phyloP scores from a whole-genome alignment of 495 filamentous ascomycete genomes.

The Pyrenopolyporus hunteri region DNA sequence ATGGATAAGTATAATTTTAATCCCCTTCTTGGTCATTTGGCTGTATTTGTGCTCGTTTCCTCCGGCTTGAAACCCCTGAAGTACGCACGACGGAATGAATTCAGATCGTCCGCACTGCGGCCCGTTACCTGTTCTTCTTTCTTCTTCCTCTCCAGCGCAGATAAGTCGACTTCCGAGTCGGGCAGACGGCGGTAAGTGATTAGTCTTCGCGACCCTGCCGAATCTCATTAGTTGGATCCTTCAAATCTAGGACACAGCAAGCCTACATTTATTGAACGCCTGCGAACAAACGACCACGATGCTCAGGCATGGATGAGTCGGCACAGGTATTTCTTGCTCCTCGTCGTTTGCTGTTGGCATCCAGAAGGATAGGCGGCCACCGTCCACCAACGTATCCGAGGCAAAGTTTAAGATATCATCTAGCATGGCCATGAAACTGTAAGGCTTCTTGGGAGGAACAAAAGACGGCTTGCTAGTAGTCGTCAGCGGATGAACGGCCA shows the following conservation, averaged over 20 bases:
- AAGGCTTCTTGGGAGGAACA: slow-evolving; percentile 87
- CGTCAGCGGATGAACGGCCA: slow-evolving; percentile 3
- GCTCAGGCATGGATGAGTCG: slow-evolving; percentile 76
- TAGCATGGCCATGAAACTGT: slow-evolving; percentile 87
- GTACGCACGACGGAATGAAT: slow-evolving; percentile 76
- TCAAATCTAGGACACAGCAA: slow-evolving; percentile 1
- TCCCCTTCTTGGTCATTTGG: not conserved
- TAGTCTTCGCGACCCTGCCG: slow-evolving; percentile 78
- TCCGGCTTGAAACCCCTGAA: slow-evolving; percentile 51
- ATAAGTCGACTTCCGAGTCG: slow-evolving; percentile 59
- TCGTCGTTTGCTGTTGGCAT: slow-evolving; percentile 92
- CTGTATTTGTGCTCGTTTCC: slow-evolving; percentile 6
- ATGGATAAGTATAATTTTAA: too few species aligned
- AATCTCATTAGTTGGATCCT: slow-evolving; percentile 18
- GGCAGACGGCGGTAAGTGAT: slow-evolving; percentile 81
- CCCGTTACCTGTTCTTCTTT: slow-evolving; percentile 50
- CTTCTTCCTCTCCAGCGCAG: slow-evolving; percentile 48
- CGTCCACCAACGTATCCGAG: slow-evolving; percentile 75
- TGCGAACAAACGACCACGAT: slow-evolving; percentile 83
- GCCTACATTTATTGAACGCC: slow-evolving; percentile 81
- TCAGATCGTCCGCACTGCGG: slow-evolving; percentile 74
- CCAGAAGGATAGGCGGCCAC: slow-evolving; percentile 88
- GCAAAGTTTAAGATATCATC: slow-evolving; percentile 88
- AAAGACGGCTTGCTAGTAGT: slow-evolving; percentile 69
- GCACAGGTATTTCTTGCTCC: slow-evolving; percentile 72